Base-by-base conservation (phyloP, 805 yeast species). In the Ascoidea rubescens region DNA sequence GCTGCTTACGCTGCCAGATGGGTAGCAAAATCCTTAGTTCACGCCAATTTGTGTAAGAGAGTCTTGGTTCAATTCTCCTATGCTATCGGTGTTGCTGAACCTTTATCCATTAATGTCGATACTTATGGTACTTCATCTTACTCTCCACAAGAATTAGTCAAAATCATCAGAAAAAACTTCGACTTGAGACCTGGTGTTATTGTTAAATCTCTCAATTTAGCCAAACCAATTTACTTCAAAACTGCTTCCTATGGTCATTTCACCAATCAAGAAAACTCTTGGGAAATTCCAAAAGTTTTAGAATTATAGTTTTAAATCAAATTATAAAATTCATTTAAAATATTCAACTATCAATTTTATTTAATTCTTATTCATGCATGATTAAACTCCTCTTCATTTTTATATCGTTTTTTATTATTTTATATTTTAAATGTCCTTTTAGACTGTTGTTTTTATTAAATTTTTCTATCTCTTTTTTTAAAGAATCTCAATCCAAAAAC, bases 1-100 rank as follows among this genome's bases (percentile, higher is more conserved):
- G 99, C 99, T 69, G 99, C 99, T 62, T 93, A 93, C 71, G 97
- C 99, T 67, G 99, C 99, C 64, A 89, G 99, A 79, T 93, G 99
- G 99, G 97, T 93, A 65, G 99, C 99, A 71, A 93, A 93, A 79
- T 93, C 99, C 53, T 81, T 93, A 64, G 95, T 93, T 60, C 76
- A 79, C 64, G 97, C 99, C 59, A 91, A 93, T 62, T 79, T 93
- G 65, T 96, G 96, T 65, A 87, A 86, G 77, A 89, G 99, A 79
- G 95, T 90, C 58, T 80, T 93, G 65, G 99, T 93, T 57, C 99
- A 93, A 78, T 89, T 89, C 78, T 91, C 99, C 50, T 93, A 93
- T 73, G 99, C 99, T 69, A 93, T 93, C 70, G 99, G 99, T 87
- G 97, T 93, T 64, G 98, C 99, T 64, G 98, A 93, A 77, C 99